Evolutionary conservation across 2,329 filamentous ascomycete species (phyloP).

Genomic region (Talaromyces pinophilus): DNA sequence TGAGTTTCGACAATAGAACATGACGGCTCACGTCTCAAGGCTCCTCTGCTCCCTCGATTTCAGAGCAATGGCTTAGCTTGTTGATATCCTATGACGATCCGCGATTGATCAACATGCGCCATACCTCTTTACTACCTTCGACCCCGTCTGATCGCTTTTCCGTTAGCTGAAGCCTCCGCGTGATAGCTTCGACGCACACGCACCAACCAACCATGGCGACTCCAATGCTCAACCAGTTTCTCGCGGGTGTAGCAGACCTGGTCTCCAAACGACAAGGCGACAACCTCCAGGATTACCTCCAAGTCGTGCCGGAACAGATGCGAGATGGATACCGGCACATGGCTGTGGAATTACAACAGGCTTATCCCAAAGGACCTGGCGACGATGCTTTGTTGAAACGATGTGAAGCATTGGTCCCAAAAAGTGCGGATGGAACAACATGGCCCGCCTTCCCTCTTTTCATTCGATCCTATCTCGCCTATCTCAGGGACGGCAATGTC

Average conservation of each 20-base stretch:
- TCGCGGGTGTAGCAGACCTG: constrained; percentile 63
- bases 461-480: constrained; percentile 76
- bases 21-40: background rate
- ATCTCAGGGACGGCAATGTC: constrained; percentile 77
- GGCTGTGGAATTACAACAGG: constrained; percentile 63
- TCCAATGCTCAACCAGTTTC: constrained; percentile 67
- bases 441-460: constrained; percentile 80
- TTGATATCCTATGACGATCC: background rate
- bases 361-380: constrained; percentile 56
- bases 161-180: background rate
- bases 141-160: background rate
- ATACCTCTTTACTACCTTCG: background rate
- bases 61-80: background rate
- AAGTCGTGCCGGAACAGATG: constrained; percentile 69
- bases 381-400: constrained; percentile 59
- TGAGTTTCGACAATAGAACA: background rate
- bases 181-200: background rate
- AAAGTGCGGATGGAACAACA: constrained; percentile 63
- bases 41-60: background rate
- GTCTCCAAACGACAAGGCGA: constrained; percentile 65
- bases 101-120: constrained; percentile 17
- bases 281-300: constrained; percentile 68
- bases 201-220: constrained; percentile 43
- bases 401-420: constrained; percentile 65
- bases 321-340: constrained; percentile 68